Evolutionary conservation across 257 asterid species (phyloP).

Genomic region (Cordia subcordata): DNA sequence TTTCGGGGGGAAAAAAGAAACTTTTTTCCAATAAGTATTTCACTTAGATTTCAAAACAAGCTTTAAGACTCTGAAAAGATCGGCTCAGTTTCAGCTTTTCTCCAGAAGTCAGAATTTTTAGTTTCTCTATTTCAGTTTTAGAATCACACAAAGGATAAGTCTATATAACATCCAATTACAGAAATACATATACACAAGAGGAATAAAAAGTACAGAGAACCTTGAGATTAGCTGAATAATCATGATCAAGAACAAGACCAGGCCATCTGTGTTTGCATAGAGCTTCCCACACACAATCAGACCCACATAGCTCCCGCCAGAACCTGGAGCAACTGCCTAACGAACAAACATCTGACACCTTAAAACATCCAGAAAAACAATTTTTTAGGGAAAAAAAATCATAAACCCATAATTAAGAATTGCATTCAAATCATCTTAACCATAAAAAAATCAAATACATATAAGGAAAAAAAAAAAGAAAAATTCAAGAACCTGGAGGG

Average conservation of each 20-base stretch:
- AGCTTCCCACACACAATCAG: constrained; percentile 71
- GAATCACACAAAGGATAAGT: no score
- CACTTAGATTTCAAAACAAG: no score
- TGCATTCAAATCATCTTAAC: constrained; percentile 2
- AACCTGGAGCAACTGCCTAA: constrained; percentile 85
- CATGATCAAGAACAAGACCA: constrained; percentile 20
- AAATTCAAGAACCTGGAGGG: constrained; percentile 45
- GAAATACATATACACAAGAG: neutral
- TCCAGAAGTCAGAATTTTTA: no score
- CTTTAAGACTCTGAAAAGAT: no score
- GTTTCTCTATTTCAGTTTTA: no score
- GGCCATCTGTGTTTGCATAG: constrained; percentile 74
- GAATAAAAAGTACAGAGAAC: neutral
- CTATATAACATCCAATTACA: neutral
- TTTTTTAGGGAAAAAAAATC: constrained; percentile 7
- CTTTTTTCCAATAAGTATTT: no score
- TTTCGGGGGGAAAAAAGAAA: no score
- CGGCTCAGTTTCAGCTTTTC: no score
- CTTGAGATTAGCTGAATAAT: constrained; percentile 17
- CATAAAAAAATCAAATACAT: neutral
- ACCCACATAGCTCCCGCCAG: constrained; percentile 74
- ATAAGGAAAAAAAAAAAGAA: neutral
- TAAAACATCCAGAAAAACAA: neutral
- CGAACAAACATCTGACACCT: constrained; percentile 80
- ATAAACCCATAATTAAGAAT: constrained; percentile 22